Evolutionary conservation across 306 rosid genomes (phyloP).

Genomic region (Dryas octopetala): DNA sequence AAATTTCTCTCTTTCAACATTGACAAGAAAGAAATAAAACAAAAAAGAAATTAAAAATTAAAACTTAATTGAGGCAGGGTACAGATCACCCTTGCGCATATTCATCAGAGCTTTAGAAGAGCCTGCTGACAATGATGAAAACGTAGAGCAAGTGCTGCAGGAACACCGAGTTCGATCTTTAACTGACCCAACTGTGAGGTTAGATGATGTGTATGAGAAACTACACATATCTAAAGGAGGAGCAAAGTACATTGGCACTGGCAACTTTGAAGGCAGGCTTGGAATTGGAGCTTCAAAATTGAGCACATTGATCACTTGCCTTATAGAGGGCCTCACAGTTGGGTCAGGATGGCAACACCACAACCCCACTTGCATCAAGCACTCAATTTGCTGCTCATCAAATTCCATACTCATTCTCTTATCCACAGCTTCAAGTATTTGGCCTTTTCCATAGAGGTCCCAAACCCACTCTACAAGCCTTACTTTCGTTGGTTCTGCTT

Average conservation of each 20-base stretch:
- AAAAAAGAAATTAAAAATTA: background rate
- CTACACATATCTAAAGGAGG: conserved; percentile 46
- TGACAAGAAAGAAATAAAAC: conserved; percentile 3
- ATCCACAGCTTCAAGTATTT: conserved; percentile 47
- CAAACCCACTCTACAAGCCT: conserved; percentile 76
- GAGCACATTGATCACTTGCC: conserved; percentile 62
- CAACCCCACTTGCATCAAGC: conserved; percentile 58
- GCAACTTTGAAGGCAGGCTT: conserved; percentile 52
- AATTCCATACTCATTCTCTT: conserved; percentile 34
- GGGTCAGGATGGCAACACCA: conserved; percentile 82
- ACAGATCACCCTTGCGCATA: background rate
- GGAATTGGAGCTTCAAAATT: conserved; percentile 53
- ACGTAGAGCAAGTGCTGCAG: conserved; percentile 33
- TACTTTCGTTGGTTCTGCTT: conserved; percentile 39
- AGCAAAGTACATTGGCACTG: conserved; percentile 62
- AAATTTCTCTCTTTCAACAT: conserved; percentile 1
- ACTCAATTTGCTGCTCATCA: conserved; percentile 47
- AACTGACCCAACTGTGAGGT: conserved; percentile 27
- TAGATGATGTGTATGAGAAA: conserved; percentile 47
- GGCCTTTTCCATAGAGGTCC: conserved; percentile 64
- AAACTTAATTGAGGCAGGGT: background rate
- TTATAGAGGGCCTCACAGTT: conserved; percentile 53
- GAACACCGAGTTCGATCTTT: conserved; percentile 37
- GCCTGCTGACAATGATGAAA: conserved; percentile 53
- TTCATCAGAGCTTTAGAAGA: conserved; percentile 45